Evolutionary conservation across 805 yeast genomes (phyloP).

Genomic region (Teunomyces gatunensis): DNA sequence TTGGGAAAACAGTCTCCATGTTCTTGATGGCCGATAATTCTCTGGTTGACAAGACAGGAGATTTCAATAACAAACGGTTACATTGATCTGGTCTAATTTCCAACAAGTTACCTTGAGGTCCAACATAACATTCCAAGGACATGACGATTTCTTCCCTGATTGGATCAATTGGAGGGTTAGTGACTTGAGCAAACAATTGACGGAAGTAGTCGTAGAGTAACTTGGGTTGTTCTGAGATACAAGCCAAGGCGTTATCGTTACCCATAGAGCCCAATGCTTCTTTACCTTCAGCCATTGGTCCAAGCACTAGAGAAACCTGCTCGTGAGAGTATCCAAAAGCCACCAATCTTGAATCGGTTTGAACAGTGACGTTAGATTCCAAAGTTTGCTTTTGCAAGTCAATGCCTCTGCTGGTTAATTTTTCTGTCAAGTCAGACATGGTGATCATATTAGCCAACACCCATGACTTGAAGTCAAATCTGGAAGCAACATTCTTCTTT

Average conservation of each 20-base stretch:
- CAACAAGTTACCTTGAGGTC: slow-evolving; percentile 95
- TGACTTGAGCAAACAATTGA: slow-evolving; percentile 95
- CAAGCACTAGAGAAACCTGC: slow-evolving; percentile 77
- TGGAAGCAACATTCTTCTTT: slow-evolving; percentile 72
- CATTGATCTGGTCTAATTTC: slow-evolving; percentile 93
- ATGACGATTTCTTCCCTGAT: slow-evolving; percentile 94
- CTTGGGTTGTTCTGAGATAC: slow-evolving; percentile 90
- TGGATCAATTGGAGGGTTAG: slow-evolving; percentile 98
- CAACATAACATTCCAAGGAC: slow-evolving; percentile 95
- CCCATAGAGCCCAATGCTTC: slow-evolving; percentile 99
- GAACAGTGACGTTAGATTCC: slow-evolving; percentile 46
- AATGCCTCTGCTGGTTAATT: slow-evolving; percentile 46
- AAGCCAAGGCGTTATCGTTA: slow-evolving; percentile 93
- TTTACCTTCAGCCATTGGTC: slow-evolving; percentile 95
- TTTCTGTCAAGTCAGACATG: slow-evolving; percentile 68
- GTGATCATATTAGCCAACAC: slow-evolving; percentile 80
- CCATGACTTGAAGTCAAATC: slow-evolving; percentile 94
- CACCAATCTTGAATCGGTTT: slow-evolving; percentile 75
- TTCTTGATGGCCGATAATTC: slow-evolving; percentile 75
- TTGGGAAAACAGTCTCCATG: slow-evolving; percentile 73
- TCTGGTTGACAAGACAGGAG: slow-evolving; percentile 75
- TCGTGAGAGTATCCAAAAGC: slow-evolving; percentile 96
- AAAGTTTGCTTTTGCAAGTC: slow-evolving; percentile 13
- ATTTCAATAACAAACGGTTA: slow-evolving; percentile 75
- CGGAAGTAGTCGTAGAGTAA: slow-evolving; percentile 90